Percentiles rank a stretch among this genome's conserved stretches.
These are phyloP conservation scores for Mortierella alpina DNA, from an alignment of 192 early-diverging fungal genomes.

Conservation along the genomic window DNA sequence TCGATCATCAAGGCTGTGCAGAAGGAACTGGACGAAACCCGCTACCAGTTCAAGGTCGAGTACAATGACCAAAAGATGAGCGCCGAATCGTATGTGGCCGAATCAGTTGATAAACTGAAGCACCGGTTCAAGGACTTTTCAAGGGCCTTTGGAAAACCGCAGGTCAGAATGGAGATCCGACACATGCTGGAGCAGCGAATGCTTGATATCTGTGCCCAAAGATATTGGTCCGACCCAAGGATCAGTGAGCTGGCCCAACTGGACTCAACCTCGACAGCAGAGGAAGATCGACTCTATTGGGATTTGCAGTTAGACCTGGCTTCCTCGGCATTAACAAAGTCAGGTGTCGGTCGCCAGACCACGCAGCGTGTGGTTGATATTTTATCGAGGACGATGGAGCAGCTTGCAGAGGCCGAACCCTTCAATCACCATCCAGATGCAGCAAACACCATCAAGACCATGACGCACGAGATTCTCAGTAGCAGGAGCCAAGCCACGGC, in stretches of 20 bases:
- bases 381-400: slow-evolving; percentile 84
- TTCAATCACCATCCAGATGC: slow-evolving; percentile 89
- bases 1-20: slow-evolving; percentile 94
- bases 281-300: slow-evolving; percentile 81
- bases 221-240: slow-evolving; percentile 90
- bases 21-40: slow-evolving; percentile 91
- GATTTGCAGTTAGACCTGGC: slow-evolving; percentile 82
- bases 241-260: slow-evolving; percentile 75
- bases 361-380: slow-evolving; percentile 95
- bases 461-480: slow-evolving; percentile 87
- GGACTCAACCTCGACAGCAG: slow-evolving; percentile 58
- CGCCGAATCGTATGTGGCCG: slow-evolving; percentile 95
- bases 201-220: slow-evolving; percentile 89
- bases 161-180: slow-evolving; percentile 92
- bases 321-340: slow-evolving; percentile 91
- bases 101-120: slow-evolving; percentile 93
- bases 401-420: slow-evolving; percentile 82
- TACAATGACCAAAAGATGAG: slow-evolving; percentile 97
- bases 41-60: slow-evolving; percentile 98
- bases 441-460: slow-evolving; percentile 79
- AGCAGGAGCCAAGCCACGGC: slow-evolving; percentile 89
- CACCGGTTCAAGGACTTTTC: slow-evolving; percentile 96
- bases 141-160: slow-evolving; percentile 90
- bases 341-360: slow-evolving; percentile 89
- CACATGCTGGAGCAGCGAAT: slow-evolving; percentile 91